Conservation (phyloP, 495 filamentous ascomycete genomes). For the Articulospora tetracladia region DNA sequence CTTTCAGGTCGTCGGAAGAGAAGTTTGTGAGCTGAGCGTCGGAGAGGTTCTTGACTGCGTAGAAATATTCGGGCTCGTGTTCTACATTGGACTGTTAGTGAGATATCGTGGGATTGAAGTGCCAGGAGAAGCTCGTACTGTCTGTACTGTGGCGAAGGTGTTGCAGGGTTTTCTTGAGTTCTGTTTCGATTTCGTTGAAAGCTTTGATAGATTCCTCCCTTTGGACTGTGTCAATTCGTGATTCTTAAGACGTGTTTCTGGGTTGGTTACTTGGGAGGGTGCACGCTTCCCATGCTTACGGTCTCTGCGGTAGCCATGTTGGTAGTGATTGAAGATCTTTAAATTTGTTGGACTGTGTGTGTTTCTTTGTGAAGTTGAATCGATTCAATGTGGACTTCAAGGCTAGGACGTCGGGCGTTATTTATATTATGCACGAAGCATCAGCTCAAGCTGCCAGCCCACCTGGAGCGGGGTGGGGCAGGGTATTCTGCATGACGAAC, state of each 20-base stretch:
- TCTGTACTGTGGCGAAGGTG: slow-evolving; percentile 41
- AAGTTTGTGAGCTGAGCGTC: slow-evolving; percentile 34
- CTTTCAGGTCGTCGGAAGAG: slow-evolving; percentile 38
- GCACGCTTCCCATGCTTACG: slow-evolving; percentile 40
- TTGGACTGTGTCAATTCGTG: neutral
- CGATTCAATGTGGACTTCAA: too few species aligned
- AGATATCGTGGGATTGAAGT: neutral
- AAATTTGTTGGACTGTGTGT: neutral
- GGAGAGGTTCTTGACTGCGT: slow-evolving; percentile 38
- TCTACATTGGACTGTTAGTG: slow-evolving; percentile 29
- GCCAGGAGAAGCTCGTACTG: slow-evolving; percentile 9
- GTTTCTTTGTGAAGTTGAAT: neutral
- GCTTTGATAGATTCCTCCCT: slow-evolving; percentile 45
- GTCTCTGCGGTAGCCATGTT: slow-evolving; percentile 50
- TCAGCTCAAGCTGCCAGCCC: neutral
- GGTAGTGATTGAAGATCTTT: neutral
- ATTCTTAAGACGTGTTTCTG: neutral
- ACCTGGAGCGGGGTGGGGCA: neutral
- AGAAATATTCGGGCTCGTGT: slow-evolving; percentile 47
- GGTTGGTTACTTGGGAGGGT: slow-evolving; percentile 36
- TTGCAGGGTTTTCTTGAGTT: slow-evolving; percentile 46
- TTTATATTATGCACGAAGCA: neutral
- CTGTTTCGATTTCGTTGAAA: slow-evolving; percentile 42
- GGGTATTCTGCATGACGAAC: neutral
- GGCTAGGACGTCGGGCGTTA: neutral